Evolutionary conservation across 805 yeast species (phyloP), one percentile per base, ranked within the genome.

Genomic region (Suhomyces prunicola): DNA sequence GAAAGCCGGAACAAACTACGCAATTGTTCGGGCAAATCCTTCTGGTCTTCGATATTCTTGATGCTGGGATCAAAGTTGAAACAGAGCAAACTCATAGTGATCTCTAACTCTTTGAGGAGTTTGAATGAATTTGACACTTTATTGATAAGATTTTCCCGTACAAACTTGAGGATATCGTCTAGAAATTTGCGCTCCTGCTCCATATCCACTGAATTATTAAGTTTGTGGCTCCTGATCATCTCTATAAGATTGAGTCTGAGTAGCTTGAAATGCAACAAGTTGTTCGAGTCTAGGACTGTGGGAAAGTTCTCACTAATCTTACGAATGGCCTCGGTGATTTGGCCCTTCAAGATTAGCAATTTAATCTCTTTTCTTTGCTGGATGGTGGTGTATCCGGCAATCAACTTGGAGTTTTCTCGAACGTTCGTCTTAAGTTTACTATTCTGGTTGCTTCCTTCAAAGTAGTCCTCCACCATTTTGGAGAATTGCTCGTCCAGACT

Each of bases 41-140:
- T 63, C 57, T 72, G 74, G 19, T 74, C 70, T 26, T 67, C 70
- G 6, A 67, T 60, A 41, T 68, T 63, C 44, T 61, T 65, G 5
- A 62, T 47, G 7, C 58, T 48, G 10, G 77, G 70, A 27, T 70
- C 72, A 54, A 72, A 70, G 36, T 79, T 77, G 62, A 79, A 81
- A 60, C 85, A 82, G 36, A 91, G 70, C 54, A 91, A 73, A 22
- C 96, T 90, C 94, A 91, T 88, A 2, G 96, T 85, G 44, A 85
- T 73, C 64, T 92, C 97, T 55, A 91, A 70, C 57, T 89, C 93
- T 51, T 81, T 80, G 68, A 90, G 76, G 54, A 87, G 82, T 52
- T 74, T 74, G 57, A 73, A 73, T 46, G 85, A 84, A 48, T 80
- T 77, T 2, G 87, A 76, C 0, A 85, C 87, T 54, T 86, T 82